A percentile compares a stretch with the other conserved stretches of the same genome.
phyloP scores from a whole-genome alignment of 2,329 filamentous ascomycete genomes.

The Clarireedia sp. region DNA sequence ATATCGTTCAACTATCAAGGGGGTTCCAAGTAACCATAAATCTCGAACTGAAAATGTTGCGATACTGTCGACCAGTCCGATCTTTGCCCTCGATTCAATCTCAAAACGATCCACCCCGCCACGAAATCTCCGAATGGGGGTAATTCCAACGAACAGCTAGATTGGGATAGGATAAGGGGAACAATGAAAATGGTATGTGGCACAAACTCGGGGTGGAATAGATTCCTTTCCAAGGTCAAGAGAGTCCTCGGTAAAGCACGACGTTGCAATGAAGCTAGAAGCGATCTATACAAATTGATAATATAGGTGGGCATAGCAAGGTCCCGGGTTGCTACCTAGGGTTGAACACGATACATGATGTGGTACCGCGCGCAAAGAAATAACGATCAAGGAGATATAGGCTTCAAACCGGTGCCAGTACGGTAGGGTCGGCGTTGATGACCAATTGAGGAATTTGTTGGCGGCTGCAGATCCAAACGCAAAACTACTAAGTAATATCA shows the following conservation, averaged over 20 bases:
- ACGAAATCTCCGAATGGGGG: conserved; percentile 19
- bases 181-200: background rate
- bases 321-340: conserved; percentile 5
- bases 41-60: conserved; percentile 5
- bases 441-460: conserved; percentile 11
- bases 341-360: conserved; percentile 1
- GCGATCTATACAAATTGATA: conserved; percentile 19
- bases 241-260: background rate
- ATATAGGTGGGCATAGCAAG: conserved; percentile 18
- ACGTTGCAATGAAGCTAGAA: conserved; percentile 7
- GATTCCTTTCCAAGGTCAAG: background rate
- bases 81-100: conserved; percentile 1
- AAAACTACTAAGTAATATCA: background rate
- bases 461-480: conserved; percentile 9
- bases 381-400: too few relatives aligned
- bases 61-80: conserved; percentile 2
- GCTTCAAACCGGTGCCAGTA: background rate
- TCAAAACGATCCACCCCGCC: conserved; percentile 14
- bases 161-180: background rate
- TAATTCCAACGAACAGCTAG: conserved; percentile 12
- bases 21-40: background rate
- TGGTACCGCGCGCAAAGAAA: conserved; percentile 2
- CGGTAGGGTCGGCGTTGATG: background rate
- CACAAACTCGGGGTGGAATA: conserved; percentile 10
- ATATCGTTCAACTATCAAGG: background rate